Evolutionary conservation across 371 early-diverging fungal genomes (phyloP), one percentile per base, ranked within the genome.

Genomic region (Fennellomyces sp.): DNA sequence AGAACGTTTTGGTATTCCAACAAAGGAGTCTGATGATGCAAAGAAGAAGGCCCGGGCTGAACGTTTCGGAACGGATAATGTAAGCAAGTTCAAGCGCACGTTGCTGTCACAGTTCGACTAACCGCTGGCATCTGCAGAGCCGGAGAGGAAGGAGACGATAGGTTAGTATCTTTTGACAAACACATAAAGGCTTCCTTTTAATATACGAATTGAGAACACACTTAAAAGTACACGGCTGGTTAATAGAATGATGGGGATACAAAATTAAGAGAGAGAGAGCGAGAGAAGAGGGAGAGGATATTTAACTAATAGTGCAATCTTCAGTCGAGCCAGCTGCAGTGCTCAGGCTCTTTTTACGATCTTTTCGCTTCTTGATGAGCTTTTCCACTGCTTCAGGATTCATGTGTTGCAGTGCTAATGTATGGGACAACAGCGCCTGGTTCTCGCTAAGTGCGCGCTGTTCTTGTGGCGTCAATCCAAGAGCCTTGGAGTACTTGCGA

Each of bases 1-100:
- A 25, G 85, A 81, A 45, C 73, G 86, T 36, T 88, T 88, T 62
- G 80, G 78, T 27, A 6, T 48, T 45, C 39, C 39, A 3, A 35
- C 38, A 17, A 54, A 50, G 29, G 51, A 31, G 21, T 80, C 68
- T 12, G 86, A 86, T 52, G 86, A 85, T 65, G 88, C 85, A 57
- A 85, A 84, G 81, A 88, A 85, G 68, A 67, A 85, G 71, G 85
- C 85, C 63, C 80, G 88, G 30, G 82, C 83, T 27, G 85, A 81
- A 48, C 72, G 86, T 48, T 88, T 88, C 62, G 78, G 76, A 25
- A 8, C 48, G 30, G 52, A 57, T n/a, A 36, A 62, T n/a, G 75
- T 70, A 63, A 64, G 66, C 52, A 31, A 45, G 45, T 3, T 41
- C 19, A 33, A n/a, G n/a, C n/a, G n/a, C n/a, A n/a, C n/a, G n/a